Base-by-base conservation (phyloP, 352 stramenopile genomes). In the Phytophthora macrochlamydospora region DNA sequence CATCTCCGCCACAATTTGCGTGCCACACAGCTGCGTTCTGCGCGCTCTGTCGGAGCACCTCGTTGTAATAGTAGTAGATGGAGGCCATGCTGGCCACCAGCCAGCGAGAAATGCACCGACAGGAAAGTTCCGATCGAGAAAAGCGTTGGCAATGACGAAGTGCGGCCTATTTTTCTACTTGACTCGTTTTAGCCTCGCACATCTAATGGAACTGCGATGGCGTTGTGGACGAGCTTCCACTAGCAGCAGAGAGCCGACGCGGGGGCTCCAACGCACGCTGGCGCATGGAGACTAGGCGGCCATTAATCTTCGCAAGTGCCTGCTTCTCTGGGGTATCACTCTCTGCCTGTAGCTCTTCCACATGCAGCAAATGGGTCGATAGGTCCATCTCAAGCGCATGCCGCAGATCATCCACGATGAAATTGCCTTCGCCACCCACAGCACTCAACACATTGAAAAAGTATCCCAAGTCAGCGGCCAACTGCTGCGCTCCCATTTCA, bases 401-500 rank as follows among this genome's bases (percentile, higher is more conserved):
- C 42, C 74, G 74, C 60, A 87, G 48, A 24, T 85, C 80, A 28
- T 89, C 73, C 18, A 87, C 53, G 4, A 89, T 71, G 18, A 86
- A 85, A 55, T 85, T 89, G 30, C 65, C 67, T 8, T 88, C 79
- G 31, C 67, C 79, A 3, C 85, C 83, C 13, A 95, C 78, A 0
- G 88, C 88, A 50, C 75, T 90, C 43, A 94, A 62, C 11, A 94
- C 85, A 52, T 93, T 95, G 61, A 90, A 69, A 42, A 94, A 92
- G 59, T 95, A 95, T 37, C 73, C 75, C 43, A 94, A 31, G 50
- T 95, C 88, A 2, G 83, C 85, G 52, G 65, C 77, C 14, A 95
- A 62, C 51, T 95, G 86, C 51, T 75, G 65, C 1, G 73, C 71
- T 2, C 85, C 88, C 12, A 81, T 62, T n/a, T 81, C 62, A 33